Evolutionary conservation across 768 basidiomycete genomes (phyloP), one percentile per base, ranked within the genome.

Genomic region (Pleurotus giganteus): DNA sequence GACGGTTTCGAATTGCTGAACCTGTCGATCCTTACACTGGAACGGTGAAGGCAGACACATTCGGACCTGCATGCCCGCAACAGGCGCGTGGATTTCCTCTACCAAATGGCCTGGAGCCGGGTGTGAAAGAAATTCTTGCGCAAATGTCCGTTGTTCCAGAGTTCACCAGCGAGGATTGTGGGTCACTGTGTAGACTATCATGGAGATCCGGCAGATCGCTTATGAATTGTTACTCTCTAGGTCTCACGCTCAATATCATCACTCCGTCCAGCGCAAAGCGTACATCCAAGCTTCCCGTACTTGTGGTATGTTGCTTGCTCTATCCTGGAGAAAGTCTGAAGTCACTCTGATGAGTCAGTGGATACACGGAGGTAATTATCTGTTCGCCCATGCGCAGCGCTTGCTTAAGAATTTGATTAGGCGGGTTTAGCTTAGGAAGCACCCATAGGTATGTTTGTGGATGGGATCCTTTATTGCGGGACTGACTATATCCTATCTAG

Each of bases 171-270:
- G 79, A 81, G 58, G 81, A 81, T 58, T 82, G 81, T 81, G 56
- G 61, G 76, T 54, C n/a, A n/a, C n/a, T n/a, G n/a, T n/a, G n/a
- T n/a, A n/a, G n/a, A n/a, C n/a, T n/a, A n/a, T n/a, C n/a, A n/a
- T n/a, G n/a, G n/a, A n/a, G n/a, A n/a, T n/a, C n/a, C n/a, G n/a
- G n/a, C n/a, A n/a, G n/a, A n/a, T n/a, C n/a, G n/a, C n/a, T n/a
- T n/a, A n/a, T n/a, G n/a, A n/a, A n/a, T n/a, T n/a, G n/a, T n/a
- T n/a, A n/a, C n/a, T n/a, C n/a, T 43, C 2, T 36, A 77, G 81
- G 82, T 65, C 67, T 84, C 15, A 81, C 74, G 1, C 55, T 86
- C 32, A 83, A 85, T 57, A 74, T 84, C n/a, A 60, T 81, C 29
- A 74, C 71, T 46, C 82, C 84, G 4, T 61, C 66, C 1, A 63